A percentile compares a stretch with the other conserved stretches of the same genome.
phyloP scores from a whole-genome alignment of 2,329 filamentous ascomycete species.

The Fusarium sp. region DNA sequence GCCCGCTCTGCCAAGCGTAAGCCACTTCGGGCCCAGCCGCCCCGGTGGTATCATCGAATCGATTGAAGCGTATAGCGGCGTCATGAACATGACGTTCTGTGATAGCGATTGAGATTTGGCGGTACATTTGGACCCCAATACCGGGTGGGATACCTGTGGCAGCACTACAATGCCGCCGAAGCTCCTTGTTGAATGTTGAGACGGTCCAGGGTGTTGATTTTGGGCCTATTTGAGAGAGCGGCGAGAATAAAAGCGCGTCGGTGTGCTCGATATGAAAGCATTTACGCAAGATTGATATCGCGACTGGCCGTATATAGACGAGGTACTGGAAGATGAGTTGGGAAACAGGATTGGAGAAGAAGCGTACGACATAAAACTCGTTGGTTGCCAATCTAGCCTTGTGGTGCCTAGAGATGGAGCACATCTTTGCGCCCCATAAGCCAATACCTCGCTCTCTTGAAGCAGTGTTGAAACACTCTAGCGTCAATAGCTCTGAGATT shows the following conservation, averaged over 20 bases:
- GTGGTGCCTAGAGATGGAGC: neutral
- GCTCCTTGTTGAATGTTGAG: neutral
- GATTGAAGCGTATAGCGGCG: neutral
- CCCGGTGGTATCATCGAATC: neutral
- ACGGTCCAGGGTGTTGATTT: neutral
- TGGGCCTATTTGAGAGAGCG: neutral
- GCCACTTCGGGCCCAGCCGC: neutral
- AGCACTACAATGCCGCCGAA: neutral
- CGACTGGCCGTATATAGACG: slow-evolving; percentile 7
- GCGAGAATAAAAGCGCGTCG: neutral
- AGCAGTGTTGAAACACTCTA: neutral
- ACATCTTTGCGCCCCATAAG: neutral
- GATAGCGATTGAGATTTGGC: neutral
- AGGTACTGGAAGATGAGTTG: slow-evolving; percentile 4
- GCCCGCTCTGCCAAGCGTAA: slow-evolving; percentile 9
- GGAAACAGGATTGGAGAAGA: slow-evolving; percentile 7
- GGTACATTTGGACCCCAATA: neutral
- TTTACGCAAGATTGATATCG: slow-evolving; percentile 2
- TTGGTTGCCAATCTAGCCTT: neutral
- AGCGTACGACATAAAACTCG: slow-evolving; percentile 9
- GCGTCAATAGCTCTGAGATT: neutral
- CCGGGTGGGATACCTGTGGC: neutral
- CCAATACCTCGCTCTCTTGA: neutral
- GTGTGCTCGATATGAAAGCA: neutral
- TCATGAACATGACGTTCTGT: neutral